Conservation (phyloP, 1,284 basidiomycete species). For the Microbotryum violaceum region DNA sequence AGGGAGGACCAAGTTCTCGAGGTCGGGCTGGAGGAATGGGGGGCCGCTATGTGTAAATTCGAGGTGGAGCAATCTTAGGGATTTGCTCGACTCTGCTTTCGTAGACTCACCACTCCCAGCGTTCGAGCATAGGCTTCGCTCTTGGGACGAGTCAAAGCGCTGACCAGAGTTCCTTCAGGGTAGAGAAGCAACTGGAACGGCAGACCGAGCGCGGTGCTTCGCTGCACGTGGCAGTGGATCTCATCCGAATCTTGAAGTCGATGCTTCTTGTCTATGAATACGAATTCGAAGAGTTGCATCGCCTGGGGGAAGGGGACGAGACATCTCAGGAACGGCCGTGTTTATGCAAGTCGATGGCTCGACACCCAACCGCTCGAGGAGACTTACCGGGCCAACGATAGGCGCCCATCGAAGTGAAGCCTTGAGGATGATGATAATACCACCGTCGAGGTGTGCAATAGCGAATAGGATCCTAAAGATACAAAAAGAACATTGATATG, state of each 20-base stretch:
- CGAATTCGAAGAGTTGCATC: constrained; percentile 87
- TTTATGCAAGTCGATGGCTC: no score
- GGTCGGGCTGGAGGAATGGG: constrained; percentile 55
- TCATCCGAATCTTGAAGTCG: background rate
- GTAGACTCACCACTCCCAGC: constrained; percentile 62
- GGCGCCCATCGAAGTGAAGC: constrained; percentile 79
- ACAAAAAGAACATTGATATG: constrained; percentile 48
- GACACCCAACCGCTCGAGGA: no score
- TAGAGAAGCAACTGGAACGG: constrained; percentile 78
- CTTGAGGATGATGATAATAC: constrained; percentile 78
- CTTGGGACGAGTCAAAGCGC: constrained; percentile 67
- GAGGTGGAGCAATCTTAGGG: background rate
- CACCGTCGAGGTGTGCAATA: no score
- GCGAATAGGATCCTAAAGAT: constrained; percentile 1
- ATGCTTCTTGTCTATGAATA: constrained; percentile 65
- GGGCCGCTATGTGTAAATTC: background rate
- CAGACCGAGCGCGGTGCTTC: background rate
- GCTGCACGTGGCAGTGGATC: background rate
- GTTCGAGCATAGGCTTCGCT: constrained; percentile 78
- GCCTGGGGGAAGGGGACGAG: constrained; percentile 45
- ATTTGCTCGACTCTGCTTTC: no score
- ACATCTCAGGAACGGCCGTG: no score
- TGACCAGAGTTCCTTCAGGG: constrained; percentile 85
- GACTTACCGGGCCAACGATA: constrained; percentile 70
- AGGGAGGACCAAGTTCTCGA: constrained; percentile 71